Evolutionary conservation across 2,329 filamentous ascomycete species (phyloP), one percentile per base, ranked within the genome.

Genomic region (Colletotrichum echinochloae): DNA sequence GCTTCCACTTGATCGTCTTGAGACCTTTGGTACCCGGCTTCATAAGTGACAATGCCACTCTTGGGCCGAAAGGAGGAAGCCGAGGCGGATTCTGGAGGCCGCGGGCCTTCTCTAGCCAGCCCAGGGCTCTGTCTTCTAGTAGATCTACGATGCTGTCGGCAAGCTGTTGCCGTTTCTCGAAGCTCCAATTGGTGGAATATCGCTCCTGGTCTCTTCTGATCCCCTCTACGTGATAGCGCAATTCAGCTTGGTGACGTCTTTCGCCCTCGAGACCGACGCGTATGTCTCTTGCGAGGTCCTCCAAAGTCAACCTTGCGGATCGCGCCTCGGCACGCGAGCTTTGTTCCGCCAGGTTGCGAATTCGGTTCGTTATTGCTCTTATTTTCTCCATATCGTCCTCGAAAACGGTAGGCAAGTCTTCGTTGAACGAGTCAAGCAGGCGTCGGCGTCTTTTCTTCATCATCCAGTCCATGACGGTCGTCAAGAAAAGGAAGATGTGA

Each of bases 401-500:
- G 5, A 74, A 74, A 4, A 46, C 44, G 2, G 65, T 64, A 1
- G 52, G 61, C 2, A 73, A 18, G 30, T 70, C 71, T 1, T 75
- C 70, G 20, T 66, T 73, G 39, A 76, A 76, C 0, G 74, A 76
- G 33, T 75, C 72, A 0, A 76, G 65, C 0, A 75, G 44, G 0
- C 72, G 59, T 1, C 35, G 71, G 9, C 28, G 16, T 11, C 74
- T 66, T 8, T 73, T 75, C 39, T 41, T 41, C 16, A 74, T 70
- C 35, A 75, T 70, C 72, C 73, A 76, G 23, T 74, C 73, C 73
- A 77, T 76, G 2, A 74, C 56, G 7, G 66, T 71, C 0, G 60
- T 60, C 0, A 77, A 54, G 20, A 77, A 74, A 0, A 77, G 57
- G 26, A 77, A 77, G 11, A 77, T 64, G n/a, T 77, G 74, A 0